phyloP scores from a whole-genome alignment of 2,329 filamentous ascomycete genomes.

The Fusarium sp. region DNA sequence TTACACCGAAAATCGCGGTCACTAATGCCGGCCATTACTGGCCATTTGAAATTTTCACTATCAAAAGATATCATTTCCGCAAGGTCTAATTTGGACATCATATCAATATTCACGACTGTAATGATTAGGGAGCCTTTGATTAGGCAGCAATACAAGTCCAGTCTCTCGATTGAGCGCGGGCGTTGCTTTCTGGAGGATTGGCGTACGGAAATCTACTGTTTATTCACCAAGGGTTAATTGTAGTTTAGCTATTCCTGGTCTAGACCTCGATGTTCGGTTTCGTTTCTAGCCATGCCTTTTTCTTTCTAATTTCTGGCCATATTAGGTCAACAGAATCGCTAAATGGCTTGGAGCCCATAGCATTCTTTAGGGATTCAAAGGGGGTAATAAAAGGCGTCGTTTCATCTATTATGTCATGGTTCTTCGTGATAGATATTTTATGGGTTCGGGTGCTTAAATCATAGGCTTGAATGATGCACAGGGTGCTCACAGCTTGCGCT shows the following conservation, averaged over 20 bases:
- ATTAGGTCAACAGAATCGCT: constrained; percentile 15
- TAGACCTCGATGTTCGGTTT: constrained; percentile 33
- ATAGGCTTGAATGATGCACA: neutral
- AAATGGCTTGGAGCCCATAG: constrained; percentile 11
- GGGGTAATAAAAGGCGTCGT: constrained; percentile 39
- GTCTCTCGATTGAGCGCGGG: constrained; percentile 25
- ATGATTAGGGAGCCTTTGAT: constrained; percentile 44
- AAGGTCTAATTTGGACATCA: constrained; percentile 30
- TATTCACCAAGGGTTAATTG: constrained; percentile 43
- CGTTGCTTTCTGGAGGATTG: constrained; percentile 34
- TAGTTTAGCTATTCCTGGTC: constrained; percentile 40
- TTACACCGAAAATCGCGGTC: constrained; percentile 22
- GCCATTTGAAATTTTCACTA: constrained; percentile 24
- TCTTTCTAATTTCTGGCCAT: constrained; percentile 28
- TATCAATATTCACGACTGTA: constrained; percentile 45
- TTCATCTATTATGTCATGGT: constrained; percentile 46
- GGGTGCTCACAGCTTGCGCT: constrained; percentile 61
- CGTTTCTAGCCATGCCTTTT: constrained; percentile 29
- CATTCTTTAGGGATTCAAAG: constrained; percentile 34
- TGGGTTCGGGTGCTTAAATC: constrained; percentile 5
- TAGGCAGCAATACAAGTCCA: constrained; percentile 33
- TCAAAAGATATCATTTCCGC: constrained; percentile 28
- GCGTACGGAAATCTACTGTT: constrained; percentile 44
- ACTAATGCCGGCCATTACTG: constrained; percentile 43
- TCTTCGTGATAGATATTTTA: constrained; percentile 45